Conservation (phyloP, 768 basidiomycete species). For the Suillus subluteus region DNA sequence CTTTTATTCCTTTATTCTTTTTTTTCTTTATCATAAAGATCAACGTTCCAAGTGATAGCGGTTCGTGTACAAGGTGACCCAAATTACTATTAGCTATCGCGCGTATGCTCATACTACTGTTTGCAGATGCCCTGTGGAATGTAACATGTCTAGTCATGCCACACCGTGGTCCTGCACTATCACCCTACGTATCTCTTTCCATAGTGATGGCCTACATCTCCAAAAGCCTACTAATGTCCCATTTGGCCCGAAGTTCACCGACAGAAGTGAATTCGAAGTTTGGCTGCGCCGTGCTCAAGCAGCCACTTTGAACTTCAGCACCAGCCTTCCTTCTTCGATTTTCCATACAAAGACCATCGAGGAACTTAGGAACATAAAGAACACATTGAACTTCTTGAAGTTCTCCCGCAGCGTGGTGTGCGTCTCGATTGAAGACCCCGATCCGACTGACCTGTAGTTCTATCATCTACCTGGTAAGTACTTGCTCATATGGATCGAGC, state of each 20-base stretch:
- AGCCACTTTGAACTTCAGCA: conserved; percentile 56
- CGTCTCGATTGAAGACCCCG: conserved; percentile 42
- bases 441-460: conserved; percentile 42
- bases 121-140: conserved; percentile 41
- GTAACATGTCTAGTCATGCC: conserved; percentile 31
- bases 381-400: conserved; percentile 20
- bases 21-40: not conserved
- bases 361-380: conserved; percentile 17
- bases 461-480: conserved; percentile 43
- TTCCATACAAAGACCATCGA: conserved; percentile 22
- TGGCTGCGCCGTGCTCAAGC: conserved; percentile 63
- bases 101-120: not conserved
- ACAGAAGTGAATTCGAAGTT: conserved; percentile 51
- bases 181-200: conserved; percentile 45
- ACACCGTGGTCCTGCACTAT: conserved; percentile 42
- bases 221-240: conserved; percentile 27
- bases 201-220: conserved; percentile 30
- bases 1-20: not conserved
- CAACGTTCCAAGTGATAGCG: not conserved
- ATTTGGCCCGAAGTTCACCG: conserved; percentile 48
- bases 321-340: conserved; percentile 38
- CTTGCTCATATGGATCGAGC: not conserved
- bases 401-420: conserved; percentile 49
- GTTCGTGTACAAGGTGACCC: conserved; percentile 40
- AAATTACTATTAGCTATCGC: not conserved